Evolutionary conservation across 768 basidiomycete species (phyloP).

Genomic region (Trametes villosa): DNA sequence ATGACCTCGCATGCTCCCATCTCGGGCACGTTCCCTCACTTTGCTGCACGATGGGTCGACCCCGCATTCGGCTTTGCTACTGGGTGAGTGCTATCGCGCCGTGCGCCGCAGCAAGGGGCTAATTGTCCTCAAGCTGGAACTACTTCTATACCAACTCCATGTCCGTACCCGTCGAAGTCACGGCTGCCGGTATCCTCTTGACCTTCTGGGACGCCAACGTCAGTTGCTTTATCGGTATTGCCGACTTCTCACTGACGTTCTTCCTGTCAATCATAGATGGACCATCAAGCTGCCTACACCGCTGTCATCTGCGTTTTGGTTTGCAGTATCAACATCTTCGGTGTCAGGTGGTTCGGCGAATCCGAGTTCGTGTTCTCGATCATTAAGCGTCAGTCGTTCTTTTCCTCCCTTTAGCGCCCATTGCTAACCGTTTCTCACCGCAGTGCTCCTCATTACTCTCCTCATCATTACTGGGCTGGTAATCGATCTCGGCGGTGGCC

Average conservation of each 20-base stretch:
- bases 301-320: conserved; percentile 61
- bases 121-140: conserved; percentile 30
- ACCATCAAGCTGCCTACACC: conserved; percentile 60
- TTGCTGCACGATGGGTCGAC: conserved; percentile 47
- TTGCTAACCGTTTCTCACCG: conserved; percentile 20
- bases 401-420: not conserved
- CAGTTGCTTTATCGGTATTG: conserved; percentile 28
- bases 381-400: conserved; percentile 56
- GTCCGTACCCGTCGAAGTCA: conserved; percentile 73
- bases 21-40: conserved; percentile 79
- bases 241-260: too few species aligned
- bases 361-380: conserved; percentile 71
- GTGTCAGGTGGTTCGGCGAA: conserved; percentile 76
- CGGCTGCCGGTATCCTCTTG: conserved; percentile 70
- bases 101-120: not conserved
- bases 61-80: conserved; percentile 42
- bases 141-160: conserved; percentile 52
- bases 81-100: conserved; percentile 24
- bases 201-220: conserved; percentile 74
- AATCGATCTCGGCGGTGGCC: conserved; percentile 80
- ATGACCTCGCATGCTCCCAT: conserved; percentile 83
- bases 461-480: conserved; percentile 66
- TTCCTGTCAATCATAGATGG: conserved; percentile 36
- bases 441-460: conserved; percentile 64
- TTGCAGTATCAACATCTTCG: conserved; percentile 68